Evolutionary conservation across 768 basidiomycete species (phyloP).

Genomic region (Termitomyces sp.): DNA sequence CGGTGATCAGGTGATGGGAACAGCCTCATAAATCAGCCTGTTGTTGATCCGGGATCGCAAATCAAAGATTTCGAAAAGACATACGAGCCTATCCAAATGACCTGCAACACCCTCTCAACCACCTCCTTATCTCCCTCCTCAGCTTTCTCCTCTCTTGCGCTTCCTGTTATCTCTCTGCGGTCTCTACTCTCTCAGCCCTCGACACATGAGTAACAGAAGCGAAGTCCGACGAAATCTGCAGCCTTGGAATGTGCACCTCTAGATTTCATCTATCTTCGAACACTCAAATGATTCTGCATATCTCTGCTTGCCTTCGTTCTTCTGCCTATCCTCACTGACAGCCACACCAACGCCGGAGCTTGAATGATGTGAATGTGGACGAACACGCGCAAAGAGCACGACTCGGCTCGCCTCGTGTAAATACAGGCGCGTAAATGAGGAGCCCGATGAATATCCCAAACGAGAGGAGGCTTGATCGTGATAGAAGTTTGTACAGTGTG

Average conservation of each 20-base stretch:
- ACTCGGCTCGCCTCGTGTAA: not conserved
- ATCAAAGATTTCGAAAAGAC: too few relatives aligned
- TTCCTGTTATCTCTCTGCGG: conserved; percentile 1
- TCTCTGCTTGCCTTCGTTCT: not conserved
- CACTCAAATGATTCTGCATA: conserved; percentile 38
- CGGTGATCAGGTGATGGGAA: not conserved
- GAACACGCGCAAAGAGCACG: not conserved
- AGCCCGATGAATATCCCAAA: not conserved
- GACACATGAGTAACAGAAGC: too few relatives aligned
- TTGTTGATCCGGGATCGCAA: not conserved
- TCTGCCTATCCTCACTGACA: not conserved
- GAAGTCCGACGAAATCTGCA: conserved; percentile 38
- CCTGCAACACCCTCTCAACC: conserved; percentile 65
- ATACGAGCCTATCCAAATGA: conserved; percentile 54
- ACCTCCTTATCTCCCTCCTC: conserved; percentile 52
- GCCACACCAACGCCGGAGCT: not conserved
- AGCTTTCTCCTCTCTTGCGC: conserved; percentile 42
- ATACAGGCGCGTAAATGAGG: not conserved
- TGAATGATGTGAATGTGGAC: not conserved
- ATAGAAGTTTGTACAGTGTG: not conserved
- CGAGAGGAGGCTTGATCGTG: conserved; percentile 11
- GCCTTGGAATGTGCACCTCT: conserved; percentile 10
- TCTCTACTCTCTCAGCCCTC: too few relatives aligned
- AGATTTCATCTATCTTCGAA: conserved; percentile 46
- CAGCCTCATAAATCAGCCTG: not conserved